Conservation (phyloP, 2,329 filamentous ascomycete species). For the Sphaerulina musiva region DNA sequence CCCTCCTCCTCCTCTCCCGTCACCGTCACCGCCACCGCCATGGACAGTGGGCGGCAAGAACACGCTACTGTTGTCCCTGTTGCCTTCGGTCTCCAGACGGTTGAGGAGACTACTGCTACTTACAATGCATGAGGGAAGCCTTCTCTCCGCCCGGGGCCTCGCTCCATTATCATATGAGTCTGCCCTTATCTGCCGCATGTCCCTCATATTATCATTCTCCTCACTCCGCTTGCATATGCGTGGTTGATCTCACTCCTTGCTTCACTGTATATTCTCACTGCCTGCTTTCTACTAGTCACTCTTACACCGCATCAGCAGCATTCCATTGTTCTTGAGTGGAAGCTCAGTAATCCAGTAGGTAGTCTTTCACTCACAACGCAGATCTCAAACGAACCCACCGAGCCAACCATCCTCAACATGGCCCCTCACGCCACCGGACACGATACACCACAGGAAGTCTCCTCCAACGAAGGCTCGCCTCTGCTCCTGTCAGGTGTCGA, state of each 20-base stretch:
- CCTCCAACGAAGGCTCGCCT: conserved; percentile 15
- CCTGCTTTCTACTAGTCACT: background rate
- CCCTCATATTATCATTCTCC: conserved; percentile 1
- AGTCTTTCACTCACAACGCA: background rate
- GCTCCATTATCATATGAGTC: no score
- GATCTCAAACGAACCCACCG: no score
- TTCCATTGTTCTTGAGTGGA: background rate
- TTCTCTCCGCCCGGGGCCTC: conserved; percentile 14
- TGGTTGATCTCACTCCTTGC: background rate
- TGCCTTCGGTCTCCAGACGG: conserved; percentile 1
- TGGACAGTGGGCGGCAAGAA: conserved; percentile 1
- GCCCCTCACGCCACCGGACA: conserved; percentile 30
- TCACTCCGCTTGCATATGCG: conserved; percentile 8
- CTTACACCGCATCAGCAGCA: background rate
- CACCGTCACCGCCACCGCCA: no score
- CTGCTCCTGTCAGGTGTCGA: conserved; percentile 13
- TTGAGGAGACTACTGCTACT: conserved; percentile 1
- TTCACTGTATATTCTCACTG: background rate
- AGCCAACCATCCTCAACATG: conserved; percentile 17
- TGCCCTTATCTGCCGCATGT: conserved; percentile 15
- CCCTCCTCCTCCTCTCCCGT: background rate
- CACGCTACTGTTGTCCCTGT: conserved; percentile 15
- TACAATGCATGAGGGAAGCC: conserved; percentile 9
- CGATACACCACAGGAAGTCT: conserved; percentile 22
- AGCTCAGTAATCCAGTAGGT: background rate